Conservation (phyloP, 1,284 basidiomycete species). For the Coniophora puteana region DNA sequence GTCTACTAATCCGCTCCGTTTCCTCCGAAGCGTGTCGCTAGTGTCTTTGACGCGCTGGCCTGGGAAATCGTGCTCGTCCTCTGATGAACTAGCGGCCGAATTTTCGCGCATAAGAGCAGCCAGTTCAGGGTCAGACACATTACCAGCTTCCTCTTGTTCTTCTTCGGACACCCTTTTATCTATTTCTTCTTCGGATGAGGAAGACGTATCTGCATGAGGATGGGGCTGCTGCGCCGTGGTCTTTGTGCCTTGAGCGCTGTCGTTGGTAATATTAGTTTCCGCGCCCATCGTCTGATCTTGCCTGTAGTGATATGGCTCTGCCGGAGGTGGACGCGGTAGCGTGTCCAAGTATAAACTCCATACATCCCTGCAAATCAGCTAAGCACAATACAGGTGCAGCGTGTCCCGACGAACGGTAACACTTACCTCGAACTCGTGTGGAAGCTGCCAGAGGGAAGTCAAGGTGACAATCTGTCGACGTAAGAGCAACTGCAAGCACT, state of each 20-base stretch:
- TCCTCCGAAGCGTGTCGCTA: slow-evolving; percentile 7
- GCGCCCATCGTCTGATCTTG: slow-evolving; percentile 34
- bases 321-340: slow-evolving; percentile 53
- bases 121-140: slow-evolving; percentile 42
- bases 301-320: slow-evolving; percentile 53
- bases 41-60: slow-evolving; percentile 10
- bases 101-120: slow-evolving; percentile 50
- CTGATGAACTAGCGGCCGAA: slow-evolving; percentile 46
- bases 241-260: slow-evolving; percentile 14
- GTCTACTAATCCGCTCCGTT: too few species aligned
- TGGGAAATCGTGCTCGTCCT: slow-evolving; percentile 25
- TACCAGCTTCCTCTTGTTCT: too few species aligned
- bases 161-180: too few species aligned
- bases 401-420: neutral
- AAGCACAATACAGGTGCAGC: slow-evolving; percentile 7
- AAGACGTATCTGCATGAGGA: slow-evolving; percentile 9
- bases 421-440: slow-evolving; percentile 75
- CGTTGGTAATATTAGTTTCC: slow-evolving; percentile 16
- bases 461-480: slow-evolving; percentile 72
- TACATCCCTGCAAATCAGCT: slow-evolving; percentile 78
- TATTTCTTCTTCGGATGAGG: slow-evolving; percentile 24
- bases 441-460: slow-evolving; percentile 63
- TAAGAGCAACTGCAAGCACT: slow-evolving; percentile 77
- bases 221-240: slow-evolving; percentile 1
- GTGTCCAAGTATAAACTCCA: slow-evolving; percentile 77